phyloP scores from a whole-genome alignment of 805 yeast genomes.

The Sugiyamaella qingdaonensis region DNA sequence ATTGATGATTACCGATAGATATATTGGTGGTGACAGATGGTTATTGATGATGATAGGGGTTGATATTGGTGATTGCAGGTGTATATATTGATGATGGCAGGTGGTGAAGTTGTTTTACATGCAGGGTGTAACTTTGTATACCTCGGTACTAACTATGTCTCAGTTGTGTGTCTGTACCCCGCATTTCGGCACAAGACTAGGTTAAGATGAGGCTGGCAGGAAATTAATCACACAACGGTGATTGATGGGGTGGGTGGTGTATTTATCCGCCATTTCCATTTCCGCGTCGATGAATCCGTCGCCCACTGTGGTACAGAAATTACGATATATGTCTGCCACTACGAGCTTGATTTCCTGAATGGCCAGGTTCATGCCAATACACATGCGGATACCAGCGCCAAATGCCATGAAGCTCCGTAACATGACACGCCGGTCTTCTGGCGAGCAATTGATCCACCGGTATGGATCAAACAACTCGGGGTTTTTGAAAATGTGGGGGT shows the following conservation, averaged over 20 bases:
- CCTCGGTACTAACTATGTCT: too few relatives aligned
- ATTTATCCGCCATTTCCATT: slow-evolving; percentile 55
- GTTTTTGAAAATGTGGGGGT: slow-evolving; percentile 44
- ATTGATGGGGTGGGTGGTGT: slow-evolving; percentile 48
- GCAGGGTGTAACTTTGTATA: too few relatives aligned
- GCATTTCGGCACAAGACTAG: too few relatives aligned
- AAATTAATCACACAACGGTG: slow-evolving; percentile 51
- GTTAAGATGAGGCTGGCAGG: neutral
- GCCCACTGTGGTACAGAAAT: slow-evolving; percentile 16
- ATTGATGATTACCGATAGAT: too few relatives aligned
- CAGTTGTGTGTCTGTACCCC: too few relatives aligned
- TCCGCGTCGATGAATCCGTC: slow-evolving; percentile 42
- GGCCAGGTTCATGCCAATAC: slow-evolving; percentile 68
- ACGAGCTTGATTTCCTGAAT: slow-evolving; percentile 59
- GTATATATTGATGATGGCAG: too few relatives aligned
- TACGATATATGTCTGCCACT: slow-evolving; percentile 45
- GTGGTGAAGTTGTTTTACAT: too few relatives aligned
- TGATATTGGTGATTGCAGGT: too few relatives aligned
- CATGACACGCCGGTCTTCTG: slow-evolving; percentile 40
- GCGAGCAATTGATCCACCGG: slow-evolving; percentile 50
- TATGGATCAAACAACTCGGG: slow-evolving; percentile 55
- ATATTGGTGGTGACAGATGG: too few relatives aligned
- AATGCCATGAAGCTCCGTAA: slow-evolving; percentile 58
- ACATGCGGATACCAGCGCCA: slow-evolving; percentile 72
- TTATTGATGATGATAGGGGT: too few relatives aligned